Evolutionary conservation across 1,284 basidiomycete species (phyloP).

Genomic region (Coriolopsis trogii): DNA sequence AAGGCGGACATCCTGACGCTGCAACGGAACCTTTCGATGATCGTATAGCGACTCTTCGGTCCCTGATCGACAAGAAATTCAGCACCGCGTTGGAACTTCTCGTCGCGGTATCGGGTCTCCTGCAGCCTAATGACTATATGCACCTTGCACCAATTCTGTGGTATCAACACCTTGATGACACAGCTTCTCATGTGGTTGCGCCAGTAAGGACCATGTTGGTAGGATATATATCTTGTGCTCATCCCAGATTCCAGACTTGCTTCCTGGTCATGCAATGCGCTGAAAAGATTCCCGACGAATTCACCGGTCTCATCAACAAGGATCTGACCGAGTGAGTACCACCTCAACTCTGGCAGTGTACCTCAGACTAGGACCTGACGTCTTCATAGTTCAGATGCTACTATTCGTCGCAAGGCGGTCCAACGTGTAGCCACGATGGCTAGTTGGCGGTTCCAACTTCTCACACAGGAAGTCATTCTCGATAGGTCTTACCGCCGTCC

Average conservation of each 20-base stretch:
- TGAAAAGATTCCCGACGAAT: constrained; percentile 55
- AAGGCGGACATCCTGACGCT: constrained; percentile 13
- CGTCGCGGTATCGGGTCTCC: constrained; percentile 58
- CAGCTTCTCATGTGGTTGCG: constrained; percentile 46
- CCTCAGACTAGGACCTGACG: background rate
- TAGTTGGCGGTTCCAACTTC: constrained; percentile 68
- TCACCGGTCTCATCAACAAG: constrained; percentile 51
- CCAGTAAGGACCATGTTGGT: constrained; percentile 41
- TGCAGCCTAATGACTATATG: constrained; percentile 50
- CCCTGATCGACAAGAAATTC: constrained; percentile 48
- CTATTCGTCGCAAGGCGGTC: constrained; percentile 51
- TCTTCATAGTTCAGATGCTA: constrained; percentile 44
- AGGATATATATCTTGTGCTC: too few relatives aligned
- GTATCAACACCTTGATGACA: constrained; percentile 50
- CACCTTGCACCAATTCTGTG: constrained; percentile 57
- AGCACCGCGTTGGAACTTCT: constrained; percentile 56
- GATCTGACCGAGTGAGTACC: constrained; percentile 57
- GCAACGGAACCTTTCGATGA: constrained; percentile 27
- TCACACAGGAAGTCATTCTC: constrained; percentile 58
- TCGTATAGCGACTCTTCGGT: constrained; percentile 43
- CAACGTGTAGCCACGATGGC: constrained; percentile 54
- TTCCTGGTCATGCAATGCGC: constrained; percentile 75
- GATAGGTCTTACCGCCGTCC: constrained; percentile 62
- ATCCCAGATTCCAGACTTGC: constrained; percentile 46
- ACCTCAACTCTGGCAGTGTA: background rate